These are phyloP conservation scores for Coemansia sp. DNA, from an alignment of 192 early-diverging fungal species.

Conservation along the genomic window DNA sequence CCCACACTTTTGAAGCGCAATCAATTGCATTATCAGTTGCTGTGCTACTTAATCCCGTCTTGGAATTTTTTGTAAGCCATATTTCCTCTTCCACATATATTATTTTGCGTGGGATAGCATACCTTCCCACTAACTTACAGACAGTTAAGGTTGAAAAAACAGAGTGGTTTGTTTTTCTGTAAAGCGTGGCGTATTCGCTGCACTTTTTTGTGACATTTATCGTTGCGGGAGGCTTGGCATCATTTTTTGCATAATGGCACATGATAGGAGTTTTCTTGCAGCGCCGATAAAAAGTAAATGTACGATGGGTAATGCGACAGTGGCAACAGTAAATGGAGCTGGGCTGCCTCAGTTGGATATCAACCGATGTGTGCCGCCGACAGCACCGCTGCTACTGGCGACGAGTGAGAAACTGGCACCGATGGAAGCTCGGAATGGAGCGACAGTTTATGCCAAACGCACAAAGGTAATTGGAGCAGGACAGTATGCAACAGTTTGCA, in stretches of 20 bases:
- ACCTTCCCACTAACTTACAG: not conserved
- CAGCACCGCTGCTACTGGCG: constrained; percentile 16
- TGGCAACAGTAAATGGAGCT: constrained; percentile 4
- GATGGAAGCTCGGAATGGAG: constrained; percentile 6
- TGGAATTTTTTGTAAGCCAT: not conserved
- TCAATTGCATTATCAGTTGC: not conserved
- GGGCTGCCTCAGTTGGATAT: constrained; percentile 41
- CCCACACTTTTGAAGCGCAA: constrained; percentile 7
- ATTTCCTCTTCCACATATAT: not conserved
- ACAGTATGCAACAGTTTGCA: constrained; percentile 51
- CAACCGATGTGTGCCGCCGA: constrained; percentile 40
- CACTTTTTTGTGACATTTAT: constrained; percentile 2
- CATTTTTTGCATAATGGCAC: constrained; percentile 12
- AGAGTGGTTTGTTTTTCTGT: not conserved
- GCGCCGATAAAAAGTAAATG: constrained; percentile 26
- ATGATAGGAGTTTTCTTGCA: constrained; percentile 32
- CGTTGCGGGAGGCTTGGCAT: not conserved
- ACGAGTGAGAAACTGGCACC: constrained; percentile 27
- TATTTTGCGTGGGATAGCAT: not conserved
- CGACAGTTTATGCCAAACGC: constrained; percentile 29
- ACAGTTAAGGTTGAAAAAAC: too few relatives aligned
- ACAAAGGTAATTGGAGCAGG: constrained; percentile 38
- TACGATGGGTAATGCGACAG: constrained; percentile 6
- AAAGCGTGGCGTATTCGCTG: too few relatives aligned
- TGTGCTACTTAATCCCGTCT: not conserved